Evolutionary conservation across 2,329 filamentous ascomycete genomes (phyloP), one percentile per base, ranked within the genome.

Genomic region (Scedosporium dehoogii): DNA sequence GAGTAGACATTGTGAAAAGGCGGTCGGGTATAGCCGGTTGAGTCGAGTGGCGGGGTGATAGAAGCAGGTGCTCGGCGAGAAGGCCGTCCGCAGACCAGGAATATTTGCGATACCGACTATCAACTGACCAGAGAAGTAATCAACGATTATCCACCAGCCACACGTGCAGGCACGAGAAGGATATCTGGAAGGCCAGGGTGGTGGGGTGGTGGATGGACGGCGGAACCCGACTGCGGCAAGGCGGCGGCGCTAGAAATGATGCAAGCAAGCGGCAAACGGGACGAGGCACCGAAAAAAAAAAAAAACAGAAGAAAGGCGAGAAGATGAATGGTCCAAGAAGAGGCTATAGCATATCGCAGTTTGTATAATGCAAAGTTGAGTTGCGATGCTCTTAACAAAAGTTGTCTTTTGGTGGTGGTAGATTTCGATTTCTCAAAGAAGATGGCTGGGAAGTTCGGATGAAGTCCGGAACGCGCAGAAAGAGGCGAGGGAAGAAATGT

Each of bases 1-100:
- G 61, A 48, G 27, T 12, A 25, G 61, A 62, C 61, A 62, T 62
- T 41, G 56, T 55, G 12, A 25, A 58, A 16, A 27, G 16, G 12
- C 23, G 14, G 44, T 55, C 18, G 51, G 18, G 23, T 14, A 27
- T 10, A 3, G 3, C 18, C 18, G 48, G 57, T 6, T 16, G 59
- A n/a, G 27, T 23, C 16, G 27, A 56, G 16, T 53, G 27, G 25
- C 29, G 59, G 59, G n/a, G 23, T 60, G 25, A 21, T 23, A 23
- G 53, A 41, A 16, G 18, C 18, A 25, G 25, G 44, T 48, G 25
- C n/a, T 55, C 18, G 51, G 51, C 6, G 18, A 14, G 23, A 55
- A 12, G 23, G 51, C 51, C 21, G 33, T 38, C 33, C 33, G 33
- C 33, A 38, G 10, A 38, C 33, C 10, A 38, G 33, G 9, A 38